Conservation (phyloP, 257 asterid species). For the Coffea eugenioides region DNA sequence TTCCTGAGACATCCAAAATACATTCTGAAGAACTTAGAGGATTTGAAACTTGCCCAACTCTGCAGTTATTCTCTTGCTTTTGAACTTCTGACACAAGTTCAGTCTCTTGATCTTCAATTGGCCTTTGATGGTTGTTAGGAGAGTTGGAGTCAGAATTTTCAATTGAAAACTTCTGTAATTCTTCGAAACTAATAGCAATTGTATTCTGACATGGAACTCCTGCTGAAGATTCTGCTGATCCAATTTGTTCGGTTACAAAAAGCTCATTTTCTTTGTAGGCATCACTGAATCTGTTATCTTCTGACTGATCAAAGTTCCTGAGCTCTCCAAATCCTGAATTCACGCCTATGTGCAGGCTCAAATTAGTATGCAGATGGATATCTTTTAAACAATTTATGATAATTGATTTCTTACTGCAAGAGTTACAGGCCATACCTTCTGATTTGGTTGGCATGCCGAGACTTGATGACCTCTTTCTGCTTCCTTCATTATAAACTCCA, state of each 20-base stretch:
- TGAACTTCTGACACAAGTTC: conserved; percentile 32
- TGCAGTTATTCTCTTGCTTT: conserved; percentile 28
- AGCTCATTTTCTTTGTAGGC: conserved; percentile 31
- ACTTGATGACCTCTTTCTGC: conserved; percentile 21
- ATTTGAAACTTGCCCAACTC: conserved; percentile 36
- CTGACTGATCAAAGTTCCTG: conserved; percentile 24
- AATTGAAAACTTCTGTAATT: conserved; percentile 29
- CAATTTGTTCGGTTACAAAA: conserved; percentile 52
- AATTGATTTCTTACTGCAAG: conserved; percentile 26
- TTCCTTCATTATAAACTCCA: conserved; percentile 36
- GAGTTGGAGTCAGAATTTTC: conserved; percentile 30
- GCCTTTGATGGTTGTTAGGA: conserved; percentile 30
- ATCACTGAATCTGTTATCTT: conserved; percentile 19
- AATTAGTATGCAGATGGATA: conserved; percentile 15
- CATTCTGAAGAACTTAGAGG: conserved; percentile 27
- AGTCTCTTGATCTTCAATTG: conserved; percentile 27
- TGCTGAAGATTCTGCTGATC: conserved; percentile 57
- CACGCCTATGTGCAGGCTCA: conserved; percentile 21
- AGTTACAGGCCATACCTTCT: conserved; percentile 27
- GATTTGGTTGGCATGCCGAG: conserved; percentile 24
- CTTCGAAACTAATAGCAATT: conserved; percentile 24
- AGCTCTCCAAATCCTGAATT: conserved; percentile 38
- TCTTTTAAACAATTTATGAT: conserved; percentile 1
- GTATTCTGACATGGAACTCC: conserved; percentile 36
- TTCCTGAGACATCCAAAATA: conserved; percentile 43